phyloP scores from a whole-genome alignment of 768 basidiomycete genomes.

The Trametes sanguinea region DNA sequence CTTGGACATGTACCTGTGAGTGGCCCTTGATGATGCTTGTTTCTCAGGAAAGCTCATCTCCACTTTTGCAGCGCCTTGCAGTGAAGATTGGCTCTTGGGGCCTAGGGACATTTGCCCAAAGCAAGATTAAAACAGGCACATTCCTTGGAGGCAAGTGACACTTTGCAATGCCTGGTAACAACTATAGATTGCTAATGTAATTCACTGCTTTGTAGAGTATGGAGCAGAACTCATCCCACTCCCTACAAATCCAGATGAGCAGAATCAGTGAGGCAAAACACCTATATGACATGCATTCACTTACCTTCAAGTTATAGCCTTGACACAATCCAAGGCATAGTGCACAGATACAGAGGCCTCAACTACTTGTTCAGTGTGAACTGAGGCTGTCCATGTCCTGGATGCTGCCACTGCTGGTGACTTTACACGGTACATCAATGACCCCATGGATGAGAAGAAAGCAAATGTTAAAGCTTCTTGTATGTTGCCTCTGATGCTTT shows the following conservation, averaged over 20 bases:
- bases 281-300: too few relatives aligned
- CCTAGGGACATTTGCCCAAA: conserved; percentile 48
- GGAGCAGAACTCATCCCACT: conserved; percentile 16
- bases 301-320: not conserved
- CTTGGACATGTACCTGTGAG: not conserved
- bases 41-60: not conserved
- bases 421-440: conserved; percentile 48
- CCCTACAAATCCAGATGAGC: not conserved
- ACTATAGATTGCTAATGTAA: too few relatives aligned
- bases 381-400: conserved; percentile 20
- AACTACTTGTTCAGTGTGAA: conserved; percentile 41
- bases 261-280: not conserved
- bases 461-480: conserved; percentile 29
- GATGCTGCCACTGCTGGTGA: conserved; percentile 50
- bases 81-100: conserved; percentile 42
- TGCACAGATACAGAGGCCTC: conserved; percentile 20
- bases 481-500: conserved; percentile 21
- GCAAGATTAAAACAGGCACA: conserved; percentile 25
- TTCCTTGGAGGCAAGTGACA: conserved; percentile 37
- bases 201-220: conserved; percentile 20
- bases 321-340: not conserved
- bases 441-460: conserved; percentile 13
- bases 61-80: conserved; percentile 23
- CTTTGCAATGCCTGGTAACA: not conserved
- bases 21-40: not conserved